These are phyloP conservation scores for Jamesozyma hellenica DNA, from an alignment of 805 yeast genomes.

Conservation along the genomic window DNA sequence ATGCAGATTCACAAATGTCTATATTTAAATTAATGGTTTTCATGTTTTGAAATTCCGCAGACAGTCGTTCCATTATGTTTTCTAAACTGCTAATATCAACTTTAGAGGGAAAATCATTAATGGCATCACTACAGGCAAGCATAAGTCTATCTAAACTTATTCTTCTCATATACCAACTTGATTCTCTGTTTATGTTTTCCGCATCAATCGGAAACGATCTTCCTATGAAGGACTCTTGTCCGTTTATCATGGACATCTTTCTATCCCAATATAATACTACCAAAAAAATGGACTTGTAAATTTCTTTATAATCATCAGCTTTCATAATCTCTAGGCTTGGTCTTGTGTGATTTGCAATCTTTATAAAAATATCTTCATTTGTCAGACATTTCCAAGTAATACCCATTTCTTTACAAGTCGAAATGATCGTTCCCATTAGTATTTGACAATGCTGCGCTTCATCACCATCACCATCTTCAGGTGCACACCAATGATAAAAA, in stretches of 20 bases:
- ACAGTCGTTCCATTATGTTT: conserved; percentile 6
- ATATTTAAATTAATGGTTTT: neutral
- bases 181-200: neutral
- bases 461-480: conserved; percentile 28
- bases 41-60: conserved; percentile 8
- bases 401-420: conserved; percentile 24
- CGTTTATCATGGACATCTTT: conserved; percentile 21
- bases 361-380: conserved; percentile 11
- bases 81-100: conserved; percentile 11
- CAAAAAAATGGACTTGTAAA: conserved; percentile 20
- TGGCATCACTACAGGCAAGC: conserved; percentile 11
- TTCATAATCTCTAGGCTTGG: conserved; percentile 12
- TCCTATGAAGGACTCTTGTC: conserved; percentile 22
- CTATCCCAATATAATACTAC: conserved; percentile 26
- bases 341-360: conserved; percentile 14
- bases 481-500: conserved; percentile 27
- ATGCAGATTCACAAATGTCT: conserved; percentile 2
- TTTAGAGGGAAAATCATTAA: conserved; percentile 16
- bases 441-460: conserved; percentile 22
- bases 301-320: conserved; percentile 9
- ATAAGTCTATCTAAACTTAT: conserved; percentile 12
- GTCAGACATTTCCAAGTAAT: conserved; percentile 19
- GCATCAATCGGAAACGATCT: conserved; percentile 13
- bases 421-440: conserved; percentile 22
- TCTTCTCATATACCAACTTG: conserved; percentile 17